Conservation (phyloP, 2,329 filamentous ascomycete species). For the Mollisiaceae sp. region DNA sequence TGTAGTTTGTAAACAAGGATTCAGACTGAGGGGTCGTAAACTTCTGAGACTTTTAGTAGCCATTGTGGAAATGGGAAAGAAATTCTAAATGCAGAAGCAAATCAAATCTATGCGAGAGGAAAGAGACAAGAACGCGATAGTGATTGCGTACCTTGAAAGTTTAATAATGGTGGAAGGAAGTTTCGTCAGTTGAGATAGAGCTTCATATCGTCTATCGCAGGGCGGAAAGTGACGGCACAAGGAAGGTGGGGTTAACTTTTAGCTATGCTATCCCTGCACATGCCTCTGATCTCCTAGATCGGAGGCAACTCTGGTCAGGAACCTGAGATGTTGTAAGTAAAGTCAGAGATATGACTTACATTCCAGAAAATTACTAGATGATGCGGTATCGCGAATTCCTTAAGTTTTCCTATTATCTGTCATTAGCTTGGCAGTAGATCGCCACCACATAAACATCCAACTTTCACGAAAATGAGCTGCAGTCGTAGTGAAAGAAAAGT, state of each 20-base stretch:
- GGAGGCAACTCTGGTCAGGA: not conserved
- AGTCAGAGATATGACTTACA: not conserved
- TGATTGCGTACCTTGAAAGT: conserved; percentile 8
- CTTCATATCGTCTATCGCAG: not conserved
- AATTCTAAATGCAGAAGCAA: not conserved
- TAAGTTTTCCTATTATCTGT: not conserved
- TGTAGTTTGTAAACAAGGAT: conserved; percentile 31
- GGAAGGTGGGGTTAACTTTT: not conserved
- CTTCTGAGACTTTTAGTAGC: conserved; percentile 36
- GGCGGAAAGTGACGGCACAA: conserved; percentile 6
- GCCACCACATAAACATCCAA: not conserved
- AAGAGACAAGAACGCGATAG: conserved; percentile 1
- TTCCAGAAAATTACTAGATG: not conserved
- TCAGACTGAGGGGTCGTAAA: conserved; percentile 33
- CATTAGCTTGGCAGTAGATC: not conserved
- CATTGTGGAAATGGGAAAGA: conserved; percentile 23
- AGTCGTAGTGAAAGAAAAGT: not conserved
- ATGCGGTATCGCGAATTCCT: not conserved
- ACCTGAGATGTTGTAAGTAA: not conserved
- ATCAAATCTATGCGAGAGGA: conserved; percentile 4
- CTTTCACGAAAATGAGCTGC: conserved; percentile 1
- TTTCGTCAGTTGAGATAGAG: not conserved
- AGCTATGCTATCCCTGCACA: not conserved
- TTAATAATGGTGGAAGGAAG: conserved; percentile 1
- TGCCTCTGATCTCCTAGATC: not conserved